phyloP scores from a whole-genome alignment of 2,329 filamentous ascomycete genomes.

The Claviceps africana region DNA sequence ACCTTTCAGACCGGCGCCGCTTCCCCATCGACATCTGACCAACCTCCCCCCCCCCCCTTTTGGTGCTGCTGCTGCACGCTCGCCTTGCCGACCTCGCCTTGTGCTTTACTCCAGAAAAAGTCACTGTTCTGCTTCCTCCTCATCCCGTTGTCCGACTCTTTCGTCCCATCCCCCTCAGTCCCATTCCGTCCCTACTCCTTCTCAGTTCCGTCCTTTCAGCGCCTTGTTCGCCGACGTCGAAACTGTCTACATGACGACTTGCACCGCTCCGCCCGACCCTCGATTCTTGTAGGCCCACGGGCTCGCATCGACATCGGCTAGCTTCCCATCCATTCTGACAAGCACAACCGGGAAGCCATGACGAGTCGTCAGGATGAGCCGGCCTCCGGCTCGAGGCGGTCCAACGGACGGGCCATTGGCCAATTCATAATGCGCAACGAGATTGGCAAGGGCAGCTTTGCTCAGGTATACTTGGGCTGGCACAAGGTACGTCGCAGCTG shows the following conservation, averaged over 20 bases:
- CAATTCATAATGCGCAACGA: constrained; percentile 73
- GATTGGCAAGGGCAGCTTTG: constrained; percentile 96
- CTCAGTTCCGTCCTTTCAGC: constrained; percentile 2
- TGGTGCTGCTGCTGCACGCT: not conserved
- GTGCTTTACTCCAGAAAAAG: constrained; percentile 7
- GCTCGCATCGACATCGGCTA: constrained; percentile 17
- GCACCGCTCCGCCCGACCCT: constrained; percentile 19
- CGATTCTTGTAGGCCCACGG: constrained; percentile 24
- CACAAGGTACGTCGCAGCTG: constrained; percentile 48
- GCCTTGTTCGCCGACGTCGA: constrained; percentile 6
- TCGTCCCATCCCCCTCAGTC: constrained; percentile 1
- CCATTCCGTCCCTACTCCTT: not conserved
- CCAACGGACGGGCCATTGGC: constrained; percentile 37
- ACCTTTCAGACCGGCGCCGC: constrained; percentile 5
- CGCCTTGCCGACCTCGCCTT: constrained; percentile 11
- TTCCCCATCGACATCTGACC: no score
- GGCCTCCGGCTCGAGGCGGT: constrained; percentile 22
- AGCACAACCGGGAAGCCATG: constrained; percentile 24
- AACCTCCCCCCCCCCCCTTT: not conserved
- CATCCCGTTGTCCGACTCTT: not conserved
- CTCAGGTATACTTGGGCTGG: constrained; percentile 78
- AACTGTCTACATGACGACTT: constrained; percentile 27
- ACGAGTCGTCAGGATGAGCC: constrained; percentile 24
- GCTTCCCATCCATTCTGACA: constrained; percentile 21
- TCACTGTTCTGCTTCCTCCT: constrained; percentile 5